Evolutionary conservation across 2,329 filamentous ascomycete species (phyloP), one percentile per base, ranked within the genome.

Genomic region (Ceratocystiopsis minuta): DNA sequence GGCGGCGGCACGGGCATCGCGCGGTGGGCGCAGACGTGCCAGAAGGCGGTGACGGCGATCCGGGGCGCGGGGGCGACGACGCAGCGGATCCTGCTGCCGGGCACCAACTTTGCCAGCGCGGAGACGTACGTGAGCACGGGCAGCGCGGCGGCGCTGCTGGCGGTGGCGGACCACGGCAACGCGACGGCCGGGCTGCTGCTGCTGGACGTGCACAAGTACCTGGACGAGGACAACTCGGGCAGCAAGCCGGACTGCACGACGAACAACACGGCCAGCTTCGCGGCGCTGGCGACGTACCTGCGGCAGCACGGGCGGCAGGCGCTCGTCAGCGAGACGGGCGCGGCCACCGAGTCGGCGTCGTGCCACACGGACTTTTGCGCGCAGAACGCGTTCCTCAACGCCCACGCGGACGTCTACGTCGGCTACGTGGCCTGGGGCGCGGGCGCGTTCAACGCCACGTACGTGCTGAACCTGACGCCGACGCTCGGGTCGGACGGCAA

Each of bases 21-120:
- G 20, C 54, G 58, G 1, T 81, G 77, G 77, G 73, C 70, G 0
- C 54, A 62, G 5, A 74, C 71, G 0, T 69, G 72, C 46, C 78
- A 81, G 52, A 64, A 63, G 13, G 74, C 64, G 15, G 77, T 83
- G 2, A 75, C 68, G 0, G 77, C 74, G 4, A 80, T 83, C 50
- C 70, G 78, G 36, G 68, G 72, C 3, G 77, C 76, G n/a, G 48
- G 48, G 36, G 75, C 76, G n/a, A 66, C 61, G 1, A 58, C 59
- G 16, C 72, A 81, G 48, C 67, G 72, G 51, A 78, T 81, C 48
- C 62, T 81, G 13, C 65, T 80, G 2, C 71, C 78, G 0, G 77
- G 77, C 2, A 75, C 65, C 59, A 2, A 45, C 43, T 49, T 48
- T 35, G 41, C 40, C 41, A 48, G 46, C 28, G 48, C 48, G 4